Conservation (phyloP, 352 stramenopile species). For the Pythium inflatum region DNA sequence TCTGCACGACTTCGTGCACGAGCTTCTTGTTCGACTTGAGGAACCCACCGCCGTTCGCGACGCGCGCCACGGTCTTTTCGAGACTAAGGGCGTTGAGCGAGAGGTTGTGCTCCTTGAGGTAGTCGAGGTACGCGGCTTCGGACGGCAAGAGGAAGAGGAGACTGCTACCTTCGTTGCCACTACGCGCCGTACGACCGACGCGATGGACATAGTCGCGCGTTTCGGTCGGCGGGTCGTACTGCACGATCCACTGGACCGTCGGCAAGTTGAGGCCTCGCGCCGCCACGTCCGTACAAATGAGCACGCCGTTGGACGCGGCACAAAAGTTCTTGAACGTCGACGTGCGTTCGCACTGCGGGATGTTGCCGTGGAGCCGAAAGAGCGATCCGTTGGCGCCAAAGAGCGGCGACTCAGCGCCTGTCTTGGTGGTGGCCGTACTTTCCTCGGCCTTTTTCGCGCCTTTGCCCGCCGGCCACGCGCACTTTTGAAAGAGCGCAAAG, state of each 20-base stretch:
- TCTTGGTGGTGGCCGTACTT: background rate
- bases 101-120: slow-evolving; percentile 88
- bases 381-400: slow-evolving; percentile 65
- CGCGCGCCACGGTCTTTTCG: slow-evolving; percentile 80
- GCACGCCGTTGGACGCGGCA: slow-evolving; percentile 85
- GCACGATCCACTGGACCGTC: slow-evolving; percentile 96
- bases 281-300: slow-evolving; percentile 99
- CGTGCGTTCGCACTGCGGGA: slow-evolving; percentile 97
- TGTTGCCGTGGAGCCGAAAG: slow-evolving; percentile 95
- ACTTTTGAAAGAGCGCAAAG: slow-evolving; percentile 90
- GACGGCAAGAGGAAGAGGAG: slow-evolving; percentile 97
- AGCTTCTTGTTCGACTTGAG: slow-evolving; percentile 78
- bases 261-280: slow-evolving; percentile 97
- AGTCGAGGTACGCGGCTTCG: slow-evolving; percentile 94
- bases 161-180: slow-evolving; percentile 96
- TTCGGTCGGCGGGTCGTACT: slow-evolving; percentile 98
- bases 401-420: slow-evolving; percentile 43
- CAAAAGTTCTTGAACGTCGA: slow-evolving; percentile 95
- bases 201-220: slow-evolving; percentile 99
- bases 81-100: slow-evolving; percentile 83
- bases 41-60: slow-evolving; percentile 62
- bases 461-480: slow-evolving; percentile 55
- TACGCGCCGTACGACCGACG: slow-evolving; percentile 98
- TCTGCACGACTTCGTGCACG: slow-evolving; percentile 77
- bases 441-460: slow-evolving; percentile 79